Conservation (phyloP, 257 asterid species). For the Solanum etuberosum region DNA sequence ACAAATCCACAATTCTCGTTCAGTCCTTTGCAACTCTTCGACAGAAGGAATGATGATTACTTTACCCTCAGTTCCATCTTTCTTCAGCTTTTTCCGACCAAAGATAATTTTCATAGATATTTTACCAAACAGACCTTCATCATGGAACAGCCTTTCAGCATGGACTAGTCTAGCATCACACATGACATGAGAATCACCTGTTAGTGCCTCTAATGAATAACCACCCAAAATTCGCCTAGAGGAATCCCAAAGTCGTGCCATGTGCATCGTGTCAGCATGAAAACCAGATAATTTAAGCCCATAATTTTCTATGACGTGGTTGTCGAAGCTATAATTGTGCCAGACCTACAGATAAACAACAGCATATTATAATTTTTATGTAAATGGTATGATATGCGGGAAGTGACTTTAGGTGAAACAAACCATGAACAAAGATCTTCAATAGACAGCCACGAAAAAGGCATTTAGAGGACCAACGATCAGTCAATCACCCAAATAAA, state of each 20-base stretch:
- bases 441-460: neutral
- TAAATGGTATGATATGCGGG: neutral
- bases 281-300: conserved; percentile 77
- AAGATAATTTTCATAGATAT: conserved; percentile 89
- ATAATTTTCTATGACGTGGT: conserved; percentile 76
- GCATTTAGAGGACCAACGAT: neutral
- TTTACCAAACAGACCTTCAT: conserved; percentile 64
- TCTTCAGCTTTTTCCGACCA: conserved; percentile 62
- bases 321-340: conserved; percentile 98
- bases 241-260: conserved; percentile 96
- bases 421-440: neutral
- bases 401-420: neutral
- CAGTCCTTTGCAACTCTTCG: conserved; percentile 70
- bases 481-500: neutral
- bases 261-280: conserved; percentile 96
- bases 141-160: conserved; percentile 49
- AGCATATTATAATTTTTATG: conserved; percentile 1
- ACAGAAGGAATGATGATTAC: conserved; percentile 64
- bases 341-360: conserved; percentile 59
- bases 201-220: conserved; percentile 90
- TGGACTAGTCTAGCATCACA: conserved; percentile 47
- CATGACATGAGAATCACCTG: conserved; percentile 62
- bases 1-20: conserved; percentile 73
- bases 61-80: conserved; percentile 91
- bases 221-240: conserved; percentile 79